Base-by-base conservation (phyloP, 345 rosid genomes). In the Citrus trifoliata region DNA sequence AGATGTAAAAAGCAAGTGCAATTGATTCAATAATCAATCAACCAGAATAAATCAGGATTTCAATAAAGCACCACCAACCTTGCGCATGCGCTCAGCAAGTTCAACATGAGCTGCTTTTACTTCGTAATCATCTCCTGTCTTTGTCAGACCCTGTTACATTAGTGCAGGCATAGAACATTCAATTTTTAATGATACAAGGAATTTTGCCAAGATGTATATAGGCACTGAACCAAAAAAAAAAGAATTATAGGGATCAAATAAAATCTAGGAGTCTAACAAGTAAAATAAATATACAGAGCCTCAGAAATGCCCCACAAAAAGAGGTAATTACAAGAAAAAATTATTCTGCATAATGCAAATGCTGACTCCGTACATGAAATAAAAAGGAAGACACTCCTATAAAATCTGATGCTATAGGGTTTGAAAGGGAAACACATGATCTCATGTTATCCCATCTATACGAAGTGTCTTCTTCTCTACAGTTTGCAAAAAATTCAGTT, bases 21-120 rank as follows among this genome's bases (percentile, higher is more conserved):
- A 53, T 21, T 53, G 40, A 70, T 5, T 53, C 22, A 18, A 18
- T 8, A 7, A 18, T 73, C 48, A 37, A 66, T 25, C 33, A 30
- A 51, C 64, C 63, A 71, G 27, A 64, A 27, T 48, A 56, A 75
- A 71, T 28, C 38, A 71, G 42, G 40, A 42, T 24, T 12, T 37
- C 27, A 69, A 46, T 59, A 64, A 76, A 80, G 74, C 59, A 82
- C 14, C 32, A 85, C 83, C 27, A 78, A 96, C 98, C 98, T 93
- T 96, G 81, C 98, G 97, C 98, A 96, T 96, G 77, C 99, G 97
- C 80, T 96, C 98, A 75, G 98, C 99, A 79, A 96, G 97, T 85
- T 94, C 93, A 76, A 90, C 99, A 81, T 96, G 98, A 82, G 98
- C 99, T 76, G 97, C 79, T 89, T 96, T 96, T 59, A 93, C 95